Percentiles rank a stretch among this genome's conserved stretches.
Evolutionary conservation across 1,139 yeast species (phyloP).

Genomic region (Candida tropicalis): DNA sequence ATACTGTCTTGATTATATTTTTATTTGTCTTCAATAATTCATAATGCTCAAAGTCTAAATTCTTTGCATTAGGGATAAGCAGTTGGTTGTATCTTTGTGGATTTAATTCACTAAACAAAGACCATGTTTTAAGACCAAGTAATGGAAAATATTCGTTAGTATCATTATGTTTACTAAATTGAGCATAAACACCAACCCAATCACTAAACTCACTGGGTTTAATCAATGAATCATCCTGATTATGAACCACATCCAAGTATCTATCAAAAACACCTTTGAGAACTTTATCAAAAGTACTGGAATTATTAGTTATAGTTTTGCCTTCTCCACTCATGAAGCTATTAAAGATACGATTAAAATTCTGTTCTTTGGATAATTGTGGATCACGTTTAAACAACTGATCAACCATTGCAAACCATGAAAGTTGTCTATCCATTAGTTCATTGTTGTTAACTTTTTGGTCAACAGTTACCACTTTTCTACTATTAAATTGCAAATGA

Average conservation of each 20-base stretch:
- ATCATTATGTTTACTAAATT: slow-evolving; percentile 44
- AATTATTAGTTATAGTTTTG: slow-evolving; percentile 46
- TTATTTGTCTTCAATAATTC: slow-evolving; percentile 36
- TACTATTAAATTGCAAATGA: slow-evolving; percentile 69
- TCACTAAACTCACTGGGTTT: slow-evolving; percentile 71
- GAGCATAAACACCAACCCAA: slow-evolving; percentile 76
- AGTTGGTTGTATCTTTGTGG: slow-evolving; percentile 30
- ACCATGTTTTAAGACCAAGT: slow-evolving; percentile 65
- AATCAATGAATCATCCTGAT: slow-evolving; percentile 63
- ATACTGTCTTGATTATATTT: slow-evolving; percentile 26
- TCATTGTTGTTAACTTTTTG: slow-evolving; percentile 11
- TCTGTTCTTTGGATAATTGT: slow-evolving; percentile 47
- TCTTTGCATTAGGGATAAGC: slow-evolving; percentile 40
- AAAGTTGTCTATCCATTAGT: slow-evolving; percentile 47
- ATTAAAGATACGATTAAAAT: slow-evolving; percentile 45
- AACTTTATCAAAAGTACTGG: slow-evolving; percentile 61
- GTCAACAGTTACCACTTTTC: slow-evolving; percentile 20
- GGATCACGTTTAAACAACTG: slow-evolving; percentile 55
- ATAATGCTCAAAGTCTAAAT: slow-evolving; percentile 45
- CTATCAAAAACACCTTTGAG: slow-evolving; percentile 72
- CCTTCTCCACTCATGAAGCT: slow-evolving; percentile 39
- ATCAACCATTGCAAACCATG: slow-evolving; percentile 64
- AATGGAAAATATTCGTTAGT: slow-evolving; percentile 56
- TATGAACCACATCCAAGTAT: slow-evolving; percentile 53
- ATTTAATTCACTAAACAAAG: slow-evolving; percentile 64